These are phyloP conservation scores for Aquilaria agallochum DNA, from an alignment of 441 rosid genomes.

Conservation along the genomic window DNA sequence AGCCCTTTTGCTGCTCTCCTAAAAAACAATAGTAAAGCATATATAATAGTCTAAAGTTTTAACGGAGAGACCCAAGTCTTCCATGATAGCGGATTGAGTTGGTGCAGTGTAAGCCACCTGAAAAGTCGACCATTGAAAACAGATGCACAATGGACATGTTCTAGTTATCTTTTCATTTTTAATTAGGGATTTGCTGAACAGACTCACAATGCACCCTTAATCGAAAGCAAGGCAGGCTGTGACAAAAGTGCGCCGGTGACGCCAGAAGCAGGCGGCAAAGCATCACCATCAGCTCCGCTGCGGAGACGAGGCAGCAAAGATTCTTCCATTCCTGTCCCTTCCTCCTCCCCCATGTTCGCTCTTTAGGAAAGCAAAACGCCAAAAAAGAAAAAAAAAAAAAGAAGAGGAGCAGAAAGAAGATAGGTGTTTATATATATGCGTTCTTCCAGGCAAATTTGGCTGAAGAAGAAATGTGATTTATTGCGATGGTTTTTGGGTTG, in stretches of 20 bases:
- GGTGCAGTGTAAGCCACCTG: conserved; percentile 52
- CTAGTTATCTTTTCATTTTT: neutral
- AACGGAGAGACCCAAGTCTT: conserved; percentile 41
- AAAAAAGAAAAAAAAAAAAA: no score
- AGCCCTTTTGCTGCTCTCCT: no score
- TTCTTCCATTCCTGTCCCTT: neutral
- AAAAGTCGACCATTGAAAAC: neutral
- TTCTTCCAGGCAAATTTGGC: no score
- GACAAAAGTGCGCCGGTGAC: conserved; percentile 38
- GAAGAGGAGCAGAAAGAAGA: no score
- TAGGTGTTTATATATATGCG: no score
- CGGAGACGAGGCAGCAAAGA: neutral
- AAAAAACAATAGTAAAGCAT: no score
- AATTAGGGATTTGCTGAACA: conserved; percentile 15
- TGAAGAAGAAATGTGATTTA: no score
- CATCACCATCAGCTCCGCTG: conserved; percentile 5
- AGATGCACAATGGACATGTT: neutral
- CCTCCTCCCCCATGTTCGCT: neutral
- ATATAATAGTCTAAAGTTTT: no score
- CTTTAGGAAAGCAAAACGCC: no score
- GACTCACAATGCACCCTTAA: conserved; percentile 55
- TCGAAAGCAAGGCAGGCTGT: conserved; percentile 43
- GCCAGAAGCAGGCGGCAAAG: conserved; percentile 12
- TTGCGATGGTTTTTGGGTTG: no score
- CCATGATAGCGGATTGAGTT: conserved; percentile 35